These are phyloP conservation scores for Rhododendron molle DNA, from an alignment of 148 eudicot species.

Conservation along the genomic window DNA sequence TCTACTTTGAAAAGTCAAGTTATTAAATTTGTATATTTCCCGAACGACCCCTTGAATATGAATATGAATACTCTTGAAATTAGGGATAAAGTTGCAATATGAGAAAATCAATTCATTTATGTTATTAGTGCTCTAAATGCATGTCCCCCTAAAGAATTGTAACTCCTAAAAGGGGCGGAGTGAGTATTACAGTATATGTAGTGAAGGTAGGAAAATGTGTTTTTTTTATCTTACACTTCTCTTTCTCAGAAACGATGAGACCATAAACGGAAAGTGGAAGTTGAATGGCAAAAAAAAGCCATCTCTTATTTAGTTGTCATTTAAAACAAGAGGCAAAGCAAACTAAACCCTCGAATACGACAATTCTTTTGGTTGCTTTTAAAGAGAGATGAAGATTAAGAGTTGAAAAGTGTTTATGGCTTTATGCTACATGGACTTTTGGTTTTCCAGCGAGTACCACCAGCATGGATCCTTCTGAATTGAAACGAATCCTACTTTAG, in stretches of 20 bases:
- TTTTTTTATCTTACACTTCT: not conserved
- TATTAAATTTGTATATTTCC: not conserved
- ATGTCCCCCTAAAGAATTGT: not conserved
- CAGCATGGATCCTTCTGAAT: not conserved
- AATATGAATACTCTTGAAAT: not conserved
- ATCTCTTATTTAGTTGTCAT: not conserved
- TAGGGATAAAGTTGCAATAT: not conserved
- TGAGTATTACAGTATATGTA: not conserved
- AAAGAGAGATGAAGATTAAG: not conserved
- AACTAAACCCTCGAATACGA: not conserved
- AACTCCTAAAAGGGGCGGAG: not conserved
- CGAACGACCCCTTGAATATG: not conserved
- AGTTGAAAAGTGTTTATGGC: not conserved
- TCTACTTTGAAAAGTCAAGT: not conserved
- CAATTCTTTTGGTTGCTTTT: not conserved
- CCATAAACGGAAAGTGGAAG: not conserved
- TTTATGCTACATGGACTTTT: not conserved
- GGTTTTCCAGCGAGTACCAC: not conserved
- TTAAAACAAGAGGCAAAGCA: not conserved
- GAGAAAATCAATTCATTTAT: not conserved
- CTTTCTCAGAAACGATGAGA: no score
- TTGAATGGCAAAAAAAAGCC: not conserved
- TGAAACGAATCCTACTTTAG: not conserved
- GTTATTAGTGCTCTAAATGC: not conserved
- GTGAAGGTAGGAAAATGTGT: not conserved